These are phyloP conservation scores for Clitocybe nebularis DNA, from an alignment of 1,284 basidiomycete genomes.

Conservation along the genomic window DNA sequence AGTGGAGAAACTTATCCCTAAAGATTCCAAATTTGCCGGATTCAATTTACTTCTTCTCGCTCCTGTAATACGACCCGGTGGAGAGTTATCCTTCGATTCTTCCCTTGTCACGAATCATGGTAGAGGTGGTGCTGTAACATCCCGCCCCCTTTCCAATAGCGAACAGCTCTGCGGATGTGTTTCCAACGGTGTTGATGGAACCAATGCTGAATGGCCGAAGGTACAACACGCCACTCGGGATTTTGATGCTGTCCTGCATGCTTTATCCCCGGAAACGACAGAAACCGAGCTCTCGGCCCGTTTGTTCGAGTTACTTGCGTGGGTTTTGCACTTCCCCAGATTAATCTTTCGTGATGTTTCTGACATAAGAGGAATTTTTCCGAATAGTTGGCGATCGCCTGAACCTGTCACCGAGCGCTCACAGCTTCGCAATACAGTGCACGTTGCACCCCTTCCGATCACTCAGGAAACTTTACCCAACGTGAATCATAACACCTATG, in stretches of 20 bases:
- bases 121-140: slow-evolving; percentile 54
- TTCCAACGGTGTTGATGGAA: slow-evolving; percentile 69
- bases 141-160: slow-evolving; percentile 43
- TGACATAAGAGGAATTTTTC: slow-evolving; percentile 25
- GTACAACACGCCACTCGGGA: slow-evolving; percentile 51
- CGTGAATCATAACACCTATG: slow-evolving; percentile 38
- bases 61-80: slow-evolving; percentile 25
- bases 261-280: slow-evolving; percentile 29
- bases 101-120: slow-evolving; percentile 65
- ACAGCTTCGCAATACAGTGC: slow-evolving; percentile 58
- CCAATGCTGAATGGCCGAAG: slow-evolving; percentile 65
- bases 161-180: slow-evolving; percentile 55
- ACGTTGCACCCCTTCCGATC: slow-evolving; percentile 46
- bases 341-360: slow-evolving; percentile 16
- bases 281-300: slow-evolving; percentile 51
- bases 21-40: slow-evolving; percentile 58
- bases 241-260: slow-evolving; percentile 38
- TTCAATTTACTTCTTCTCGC: slow-evolving; percentile 72
- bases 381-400: slow-evolving; percentile 44
- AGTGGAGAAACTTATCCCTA: slow-evolving; percentile 38
- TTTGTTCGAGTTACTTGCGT: slow-evolving; percentile 66
- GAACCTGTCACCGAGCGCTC: slow-evolving; percentile 42
- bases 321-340: slow-evolving; percentile 29
- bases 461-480: slow-evolving; percentile 19
- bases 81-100: slow-evolving; percentile 43